These are phyloP conservation scores for Hamamelis virginiana DNA, from an alignment of 164 flowering plant genomes.

Conservation along the genomic window DNA sequence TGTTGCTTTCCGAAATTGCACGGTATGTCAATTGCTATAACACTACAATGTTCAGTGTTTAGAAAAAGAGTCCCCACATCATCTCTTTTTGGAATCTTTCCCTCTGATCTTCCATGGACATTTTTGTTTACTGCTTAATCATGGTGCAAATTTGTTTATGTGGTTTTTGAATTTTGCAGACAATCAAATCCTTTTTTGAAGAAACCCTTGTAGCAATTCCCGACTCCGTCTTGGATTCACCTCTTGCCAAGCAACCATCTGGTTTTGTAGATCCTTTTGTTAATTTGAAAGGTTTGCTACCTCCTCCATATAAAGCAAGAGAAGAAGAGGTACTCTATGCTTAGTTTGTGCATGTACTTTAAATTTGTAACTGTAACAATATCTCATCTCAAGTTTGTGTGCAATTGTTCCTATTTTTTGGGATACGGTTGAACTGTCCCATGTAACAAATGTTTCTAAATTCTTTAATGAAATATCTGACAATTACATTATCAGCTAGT, in stretches of 20 bases:
- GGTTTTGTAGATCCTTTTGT: conserved; percentile 51
- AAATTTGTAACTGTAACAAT: neutral
- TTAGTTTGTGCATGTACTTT: conserved; percentile 15
- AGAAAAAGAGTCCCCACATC: too few species aligned
- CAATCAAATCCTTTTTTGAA: conserved; percentile 70
- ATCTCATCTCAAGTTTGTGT: neutral
- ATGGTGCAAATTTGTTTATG: neutral
- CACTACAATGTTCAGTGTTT: neutral
- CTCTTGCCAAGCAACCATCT: conserved; percentile 32
- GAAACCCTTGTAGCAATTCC: conserved; percentile 83
- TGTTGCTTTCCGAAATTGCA: conserved; percentile 67
- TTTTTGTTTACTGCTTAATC: neutral
- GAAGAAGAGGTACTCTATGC: conserved; percentile 50
- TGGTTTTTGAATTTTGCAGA: conserved; percentile 40
- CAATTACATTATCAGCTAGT: neutral
- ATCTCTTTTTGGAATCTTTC: neutral
- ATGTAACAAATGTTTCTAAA: neutral
- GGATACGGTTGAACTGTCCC: neutral
- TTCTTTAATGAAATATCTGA: neutral
- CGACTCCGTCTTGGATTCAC: conserved; percentile 71
- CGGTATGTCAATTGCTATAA: conserved; percentile 39
- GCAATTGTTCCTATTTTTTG: conserved; percentile 5
- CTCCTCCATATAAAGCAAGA: conserved; percentile 50
- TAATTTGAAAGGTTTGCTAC: conserved; percentile 47
- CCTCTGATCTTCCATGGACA: neutral